Conservation (phyloP, 495 filamentous ascomycete genomes). For the Podospora pseudocomata region DNA sequence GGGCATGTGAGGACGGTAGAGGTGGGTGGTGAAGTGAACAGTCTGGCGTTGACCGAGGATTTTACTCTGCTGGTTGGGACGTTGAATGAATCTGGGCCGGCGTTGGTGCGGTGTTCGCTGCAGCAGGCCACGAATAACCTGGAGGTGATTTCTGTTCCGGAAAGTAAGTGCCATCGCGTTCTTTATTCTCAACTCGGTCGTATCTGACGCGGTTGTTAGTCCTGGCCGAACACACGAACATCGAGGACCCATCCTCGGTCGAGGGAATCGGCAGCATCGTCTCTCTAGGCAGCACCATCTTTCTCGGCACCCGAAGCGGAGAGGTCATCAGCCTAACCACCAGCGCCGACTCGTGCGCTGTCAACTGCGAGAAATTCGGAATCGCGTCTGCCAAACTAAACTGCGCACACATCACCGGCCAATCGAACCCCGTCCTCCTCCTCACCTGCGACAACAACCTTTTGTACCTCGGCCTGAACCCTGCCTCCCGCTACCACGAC, state of each 20-base stretch:
- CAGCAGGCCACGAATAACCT: slow-evolving; percentile 5
- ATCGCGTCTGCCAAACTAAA: slow-evolving; percentile 24
- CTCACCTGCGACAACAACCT: slow-evolving; percentile 32
- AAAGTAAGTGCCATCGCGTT: slow-evolving; percentile 17
- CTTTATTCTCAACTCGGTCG: not conserved
- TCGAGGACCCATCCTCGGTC: slow-evolving; percentile 1
- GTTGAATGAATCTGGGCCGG: slow-evolving; percentile 24
- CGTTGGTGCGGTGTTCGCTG: slow-evolving; percentile 28
- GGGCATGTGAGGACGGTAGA: slow-evolving; percentile 20
- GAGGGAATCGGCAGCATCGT: slow-evolving; percentile 40
- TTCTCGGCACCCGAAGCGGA: slow-evolving; percentile 43
- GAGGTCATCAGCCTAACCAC: slow-evolving; percentile 38
- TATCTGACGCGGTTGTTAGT: slow-evolving; percentile 13
- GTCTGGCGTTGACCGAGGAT: slow-evolving; percentile 28
- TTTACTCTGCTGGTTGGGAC: slow-evolving; percentile 34
- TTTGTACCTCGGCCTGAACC: slow-evolving; percentile 14
- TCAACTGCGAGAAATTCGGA: slow-evolving; percentile 30
- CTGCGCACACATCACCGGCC: slow-evolving; percentile 8
- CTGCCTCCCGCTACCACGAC: not conserved
- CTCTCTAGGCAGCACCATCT: slow-evolving; percentile 20
- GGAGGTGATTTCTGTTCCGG: slow-evolving; percentile 7
- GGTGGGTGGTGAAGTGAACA: slow-evolving; percentile 41
- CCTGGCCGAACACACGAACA: not conserved
- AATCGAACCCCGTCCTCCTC: slow-evolving; percentile 18
- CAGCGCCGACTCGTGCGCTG: not conserved